Percentiles rank a stretch among this genome's conserved stretches.
Evolutionary conservation across 2,329 filamentous ascomycete genomes (phyloP).

Genomic region (Colletotrichum musae): DNA sequence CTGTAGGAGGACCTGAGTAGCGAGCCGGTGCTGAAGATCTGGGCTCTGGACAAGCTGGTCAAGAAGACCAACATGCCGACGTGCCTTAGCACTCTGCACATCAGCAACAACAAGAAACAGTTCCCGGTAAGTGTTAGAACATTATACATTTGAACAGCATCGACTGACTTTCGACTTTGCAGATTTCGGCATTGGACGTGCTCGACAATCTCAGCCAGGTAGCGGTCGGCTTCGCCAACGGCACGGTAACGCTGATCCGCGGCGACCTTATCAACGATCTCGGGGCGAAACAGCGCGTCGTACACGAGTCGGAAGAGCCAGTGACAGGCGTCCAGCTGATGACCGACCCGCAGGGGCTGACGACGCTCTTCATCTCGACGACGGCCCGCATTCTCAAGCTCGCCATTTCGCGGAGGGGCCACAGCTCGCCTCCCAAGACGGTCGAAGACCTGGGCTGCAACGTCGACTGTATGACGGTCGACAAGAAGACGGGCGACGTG

Average conservation of each 20-base stretch:
- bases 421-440: constrained; percentile 89
- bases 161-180: background rate
- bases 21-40: constrained; percentile 95
- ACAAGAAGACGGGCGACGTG: constrained; percentile 84
- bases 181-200: constrained; percentile 90
- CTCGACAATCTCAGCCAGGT: constrained; percentile 92
- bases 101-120: constrained; percentile 91
- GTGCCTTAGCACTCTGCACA: constrained; percentile 86
- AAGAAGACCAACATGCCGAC: constrained; percentile 94
- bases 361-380: constrained; percentile 92
- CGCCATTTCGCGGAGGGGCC: constrained; percentile 87
- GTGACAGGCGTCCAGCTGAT: constrained; percentile 90
- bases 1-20: constrained; percentile 84
- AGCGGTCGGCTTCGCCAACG: constrained; percentile 96
- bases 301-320: constrained; percentile 97
- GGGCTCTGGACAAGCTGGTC: constrained; percentile 93
- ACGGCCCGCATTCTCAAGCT: constrained; percentile 90
- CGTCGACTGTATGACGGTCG: constrained; percentile 94
- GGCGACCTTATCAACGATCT: constrained; percentile 96
- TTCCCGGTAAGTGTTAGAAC: constrained; percentile 78
- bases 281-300: constrained; percentile 92
- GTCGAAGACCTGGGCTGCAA: constrained; percentile 92
- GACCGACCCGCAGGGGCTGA: constrained; percentile 68
- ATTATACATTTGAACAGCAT: too few species aligned
- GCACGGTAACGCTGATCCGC: constrained; percentile 91